phyloP scores from a whole-genome alignment of 2,329 filamentous ascomycete species.

The Purpureocillium takamizusanense region DNA sequence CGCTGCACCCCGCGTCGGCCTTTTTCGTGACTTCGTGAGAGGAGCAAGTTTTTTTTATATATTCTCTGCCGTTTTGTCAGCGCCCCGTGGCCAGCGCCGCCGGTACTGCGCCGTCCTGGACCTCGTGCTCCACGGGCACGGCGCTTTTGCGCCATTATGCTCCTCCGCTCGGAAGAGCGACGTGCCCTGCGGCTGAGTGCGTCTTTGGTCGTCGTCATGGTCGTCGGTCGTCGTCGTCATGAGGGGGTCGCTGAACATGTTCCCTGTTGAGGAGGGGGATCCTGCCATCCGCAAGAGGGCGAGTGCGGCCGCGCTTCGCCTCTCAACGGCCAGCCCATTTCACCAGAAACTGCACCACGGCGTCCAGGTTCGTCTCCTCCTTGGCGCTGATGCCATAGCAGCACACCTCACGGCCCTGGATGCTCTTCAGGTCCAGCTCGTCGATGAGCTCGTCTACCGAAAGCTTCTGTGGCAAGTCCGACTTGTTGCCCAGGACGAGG shows the following conservation, averaged over 20 bases:
- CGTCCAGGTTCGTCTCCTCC: slow-evolving; percentile 96
- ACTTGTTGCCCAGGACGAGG: slow-evolving; percentile 94
- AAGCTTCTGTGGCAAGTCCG: slow-evolving; percentile 82
- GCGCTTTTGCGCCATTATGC: background rate
- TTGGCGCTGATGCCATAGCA: slow-evolving; percentile 99
- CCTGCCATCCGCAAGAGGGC: background rate
- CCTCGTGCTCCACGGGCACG: background rate
- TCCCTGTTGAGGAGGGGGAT: no score
- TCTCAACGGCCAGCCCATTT: slow-evolving; percentile 69
- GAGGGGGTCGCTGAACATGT: background rate
- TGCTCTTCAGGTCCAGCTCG: slow-evolving; percentile 77
- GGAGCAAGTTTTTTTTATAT: slow-evolving; percentile 18
- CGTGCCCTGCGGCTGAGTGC: slow-evolving; percentile 1
- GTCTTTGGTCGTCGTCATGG: slow-evolving; percentile 4
- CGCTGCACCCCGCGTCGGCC: slow-evolving; percentile 3
- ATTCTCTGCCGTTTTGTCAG: slow-evolving; percentile 16
- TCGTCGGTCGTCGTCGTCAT: slow-evolving; percentile 7
- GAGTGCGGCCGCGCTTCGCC: background rate
- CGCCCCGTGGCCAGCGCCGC: background rate
- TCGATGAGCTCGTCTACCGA: slow-evolving; percentile 95
- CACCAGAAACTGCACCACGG: slow-evolving; percentile 93
- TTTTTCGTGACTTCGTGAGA: slow-evolving; percentile 24
- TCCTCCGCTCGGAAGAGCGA: background rate
- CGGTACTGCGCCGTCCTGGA: background rate
- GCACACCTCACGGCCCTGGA: slow-evolving; percentile 88